phyloP scores from a whole-genome alignment of 768 basidiomycete species.

The Russula griseocarnosa region DNA sequence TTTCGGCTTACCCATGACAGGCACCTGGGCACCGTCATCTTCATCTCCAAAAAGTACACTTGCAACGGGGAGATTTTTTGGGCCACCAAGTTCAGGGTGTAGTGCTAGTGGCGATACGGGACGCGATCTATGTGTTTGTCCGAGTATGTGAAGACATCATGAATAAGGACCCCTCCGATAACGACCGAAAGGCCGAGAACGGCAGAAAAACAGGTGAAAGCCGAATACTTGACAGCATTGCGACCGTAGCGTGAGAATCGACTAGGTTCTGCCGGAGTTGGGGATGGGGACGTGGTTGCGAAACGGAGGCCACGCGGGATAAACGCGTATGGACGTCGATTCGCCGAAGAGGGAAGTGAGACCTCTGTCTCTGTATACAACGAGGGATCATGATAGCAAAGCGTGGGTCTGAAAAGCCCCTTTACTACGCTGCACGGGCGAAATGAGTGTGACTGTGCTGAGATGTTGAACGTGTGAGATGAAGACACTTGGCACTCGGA shows the following conservation, averaged over 20 bases:
- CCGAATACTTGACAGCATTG: conserved; percentile 40
- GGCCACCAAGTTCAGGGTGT: conserved; percentile 81
- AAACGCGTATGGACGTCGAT: conserved; percentile 1
- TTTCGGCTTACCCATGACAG: conserved; percentile 69
- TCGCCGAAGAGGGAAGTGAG: neutral
- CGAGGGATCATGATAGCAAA: conserved; percentile 14
- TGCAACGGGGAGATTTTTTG: conserved; percentile 86
- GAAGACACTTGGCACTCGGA: neutral
- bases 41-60: conserved; percentile 76
- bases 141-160: conserved; percentile 91
- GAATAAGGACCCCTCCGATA: conserved; percentile 71
- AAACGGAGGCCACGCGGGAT: conserved; percentile 9
- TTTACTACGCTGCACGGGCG: neutral
- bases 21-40: conserved; percentile 62
- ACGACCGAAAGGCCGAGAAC: conserved; percentile 57
- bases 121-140: conserved; percentile 75
- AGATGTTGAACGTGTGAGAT: neutral
- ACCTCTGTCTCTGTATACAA: conserved; percentile 4
- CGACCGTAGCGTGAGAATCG: conserved; percentile 12
- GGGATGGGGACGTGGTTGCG: conserved; percentile 9
- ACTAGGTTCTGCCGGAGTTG: neutral
- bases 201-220: conserved; percentile 56
- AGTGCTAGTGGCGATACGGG: conserved; percentile 79
- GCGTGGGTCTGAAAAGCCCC: neutral
- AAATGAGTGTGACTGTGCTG: neutral